Conservation (phyloP, 2,329 filamentous ascomycete species). For the Fusarium brachygibbosum region DNA sequence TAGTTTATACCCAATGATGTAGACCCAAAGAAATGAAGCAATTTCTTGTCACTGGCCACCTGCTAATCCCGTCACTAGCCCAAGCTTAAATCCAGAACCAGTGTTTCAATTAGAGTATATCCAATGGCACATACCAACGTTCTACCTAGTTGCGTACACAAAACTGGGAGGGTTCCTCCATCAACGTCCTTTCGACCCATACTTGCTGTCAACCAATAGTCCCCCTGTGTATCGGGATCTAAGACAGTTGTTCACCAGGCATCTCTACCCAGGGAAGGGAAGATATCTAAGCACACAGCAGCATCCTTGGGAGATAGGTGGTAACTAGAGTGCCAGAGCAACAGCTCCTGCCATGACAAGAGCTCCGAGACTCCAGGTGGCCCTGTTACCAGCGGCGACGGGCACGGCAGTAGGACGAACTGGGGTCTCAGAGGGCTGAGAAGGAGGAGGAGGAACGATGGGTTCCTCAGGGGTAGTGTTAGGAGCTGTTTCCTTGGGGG, state of each 20-base stretch:
- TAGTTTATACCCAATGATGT: not conserved
- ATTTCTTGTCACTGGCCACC: not conserved
- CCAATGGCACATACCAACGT: not conserved
- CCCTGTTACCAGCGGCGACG: conserved; percentile 56
- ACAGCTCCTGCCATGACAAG: conserved; percentile 57
- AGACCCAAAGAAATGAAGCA: not conserved
- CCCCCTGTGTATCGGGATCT: not conserved
- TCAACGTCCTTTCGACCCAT: not conserved
- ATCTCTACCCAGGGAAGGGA: not conserved
- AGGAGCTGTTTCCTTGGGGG: conserved; percentile 1
- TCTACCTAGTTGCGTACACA: not conserved
- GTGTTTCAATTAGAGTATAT: conserved; percentile 2
- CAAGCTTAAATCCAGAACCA: not conserved
- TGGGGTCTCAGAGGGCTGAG: conserved; percentile 17
- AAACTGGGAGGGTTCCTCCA: not conserved
- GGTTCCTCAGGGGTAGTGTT: not conserved
- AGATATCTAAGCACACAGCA: not conserved
- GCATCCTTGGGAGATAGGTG: not conserved
- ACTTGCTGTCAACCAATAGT: not conserved
- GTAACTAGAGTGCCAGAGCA: conserved; percentile 54
- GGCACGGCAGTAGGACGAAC: conserved; percentile 43
- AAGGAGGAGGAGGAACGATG: not conserved
- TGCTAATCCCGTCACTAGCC: not conserved
- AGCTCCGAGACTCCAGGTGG: conserved; percentile 54
- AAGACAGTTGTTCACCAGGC: not conserved